These are phyloP conservation scores for Knoxia roxburghii DNA, from an alignment of 257 asterid species.

Conservation along the genomic window DNA sequence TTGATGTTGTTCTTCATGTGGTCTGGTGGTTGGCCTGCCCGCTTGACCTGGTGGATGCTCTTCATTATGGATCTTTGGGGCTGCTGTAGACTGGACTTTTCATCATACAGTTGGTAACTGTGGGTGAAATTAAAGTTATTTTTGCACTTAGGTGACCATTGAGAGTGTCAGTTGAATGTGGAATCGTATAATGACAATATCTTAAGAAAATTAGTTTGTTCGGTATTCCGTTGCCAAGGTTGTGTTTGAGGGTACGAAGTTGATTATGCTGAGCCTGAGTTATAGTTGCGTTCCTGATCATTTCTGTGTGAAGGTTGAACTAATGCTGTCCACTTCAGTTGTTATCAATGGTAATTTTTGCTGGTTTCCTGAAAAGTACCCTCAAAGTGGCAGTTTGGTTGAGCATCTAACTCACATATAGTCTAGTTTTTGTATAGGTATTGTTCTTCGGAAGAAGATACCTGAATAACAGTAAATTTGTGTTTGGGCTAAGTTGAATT, in stretches of 20 bases:
- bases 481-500: conserved; percentile 38
- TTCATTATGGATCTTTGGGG: conserved; percentile 8
- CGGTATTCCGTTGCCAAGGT: conserved; percentile 14
- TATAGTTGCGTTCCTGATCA: conserved; percentile 17
- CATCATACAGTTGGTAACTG: conserved; percentile 14
- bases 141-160: conserved; percentile 8
- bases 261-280: conserved; percentile 21
- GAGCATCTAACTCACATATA: conserved; percentile 22
- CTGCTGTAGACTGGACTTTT: conserved; percentile 11
- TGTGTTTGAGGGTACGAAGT: conserved; percentile 27
- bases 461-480: conserved; percentile 35
- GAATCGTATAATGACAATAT: not conserved
- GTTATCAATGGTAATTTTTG: conserved; percentile 17
- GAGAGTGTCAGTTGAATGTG: conserved; percentile 5
- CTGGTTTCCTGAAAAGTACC: conserved; percentile 25
- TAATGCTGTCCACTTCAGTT: conserved; percentile 26
- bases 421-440: conserved; percentile 20
- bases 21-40: conserved; percentile 16
- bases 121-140: conserved; percentile 10
- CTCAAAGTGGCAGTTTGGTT: conserved; percentile 24
- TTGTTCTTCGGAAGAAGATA: conserved; percentile 43
- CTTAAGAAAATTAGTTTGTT: conserved; percentile 2
- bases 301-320: conserved; percentile 30
- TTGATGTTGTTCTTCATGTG: conserved; percentile 14
- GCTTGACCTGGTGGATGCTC: not conserved